Base-by-base conservation (phyloP, 805 yeast genomes). In the Wickerhamomyces canadensis region DNA sequence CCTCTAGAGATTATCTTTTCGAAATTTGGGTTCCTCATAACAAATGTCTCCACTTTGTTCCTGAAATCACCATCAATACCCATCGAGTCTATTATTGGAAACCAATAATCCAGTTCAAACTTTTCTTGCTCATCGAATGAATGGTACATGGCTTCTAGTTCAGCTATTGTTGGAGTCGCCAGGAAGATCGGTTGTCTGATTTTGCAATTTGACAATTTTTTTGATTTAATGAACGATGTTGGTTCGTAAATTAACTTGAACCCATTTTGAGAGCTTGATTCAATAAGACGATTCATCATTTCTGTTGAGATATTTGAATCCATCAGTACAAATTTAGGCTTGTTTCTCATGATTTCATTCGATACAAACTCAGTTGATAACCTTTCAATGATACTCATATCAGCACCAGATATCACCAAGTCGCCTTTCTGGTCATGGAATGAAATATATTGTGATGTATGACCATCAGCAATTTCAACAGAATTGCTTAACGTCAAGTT, bases 321-420 rank as follows among this genome's bases (percentile, higher is more conserved):
- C 32, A 81, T 53, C 5, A 82, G 66, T 7, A 84, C 68, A 19
- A 61, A 57, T 9, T 61, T 57, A 0, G 94, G 84, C 5, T 55
- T 45, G 1, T 68, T 55, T 11, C 52, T 35, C 2, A 44, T 41
- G 5, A 87, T 47, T 43, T 72, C 65, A 0, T 57, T 28, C 3
- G 49, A 41, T 3, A 82, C 65, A 41, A 72, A 74, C 0, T 60
- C 56, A 0, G 58, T 35, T 12, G 76, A 64, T 31, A 75, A 41
- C 19, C 65, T 60, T 45, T 83, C 84, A 17, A 80, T 62, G 9
- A 81, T 74, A n/a, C 66, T 65, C 95, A 88, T 87, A 52, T 85
- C 95, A 4, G 95, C 91, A 51, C 86, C 76, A 0, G 95, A 95
- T 14, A 84, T 64, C 3, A 83, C 54, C 33, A 88, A 64, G 4